Percentiles rank a stretch among this genome's conserved stretches.
These are phyloP conservation scores for Penicillium verhagenii DNA, from an alignment of 495 filamentous ascomycete species.

Conservation along the genomic window DNA sequence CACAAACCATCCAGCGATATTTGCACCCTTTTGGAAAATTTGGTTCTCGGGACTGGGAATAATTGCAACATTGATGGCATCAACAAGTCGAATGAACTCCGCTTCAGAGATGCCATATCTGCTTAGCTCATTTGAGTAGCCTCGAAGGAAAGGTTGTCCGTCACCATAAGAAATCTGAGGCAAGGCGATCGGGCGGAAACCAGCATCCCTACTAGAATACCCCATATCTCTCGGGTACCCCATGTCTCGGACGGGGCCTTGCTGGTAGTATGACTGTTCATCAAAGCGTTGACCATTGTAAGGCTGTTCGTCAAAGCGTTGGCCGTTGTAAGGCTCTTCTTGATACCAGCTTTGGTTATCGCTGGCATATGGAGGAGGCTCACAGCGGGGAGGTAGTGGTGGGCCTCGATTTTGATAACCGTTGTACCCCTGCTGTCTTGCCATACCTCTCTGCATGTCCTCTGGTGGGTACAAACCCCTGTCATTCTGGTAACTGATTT, in stretches of 20 bases:
- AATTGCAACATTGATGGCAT: conserved; percentile 4
- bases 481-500: background rate
- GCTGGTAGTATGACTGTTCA: background rate
- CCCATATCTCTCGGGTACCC: background rate
- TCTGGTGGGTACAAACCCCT: background rate
- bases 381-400: background rate
- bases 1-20: conserved; percentile 1
- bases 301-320: background rate
- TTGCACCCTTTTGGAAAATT: conserved; percentile 3
- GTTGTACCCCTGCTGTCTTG: background rate
- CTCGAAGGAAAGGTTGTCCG: conserved; percentile 3
- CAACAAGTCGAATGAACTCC: background rate
- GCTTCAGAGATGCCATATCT: background rate
- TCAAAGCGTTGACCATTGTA: background rate
- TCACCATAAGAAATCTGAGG: conserved; percentile 1
- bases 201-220: no score
- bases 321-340: background rate
- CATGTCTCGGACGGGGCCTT: background rate
- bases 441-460: background rate
- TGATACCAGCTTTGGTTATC: background rate
- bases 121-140: background rate
- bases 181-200: background rate
- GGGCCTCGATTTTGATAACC: background rate
- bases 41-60: conserved; percentile 3
- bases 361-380: background rate